Base-by-base conservation (phyloP, 345 rosid species). In the Bruguiera gymnorhiza region DNA sequence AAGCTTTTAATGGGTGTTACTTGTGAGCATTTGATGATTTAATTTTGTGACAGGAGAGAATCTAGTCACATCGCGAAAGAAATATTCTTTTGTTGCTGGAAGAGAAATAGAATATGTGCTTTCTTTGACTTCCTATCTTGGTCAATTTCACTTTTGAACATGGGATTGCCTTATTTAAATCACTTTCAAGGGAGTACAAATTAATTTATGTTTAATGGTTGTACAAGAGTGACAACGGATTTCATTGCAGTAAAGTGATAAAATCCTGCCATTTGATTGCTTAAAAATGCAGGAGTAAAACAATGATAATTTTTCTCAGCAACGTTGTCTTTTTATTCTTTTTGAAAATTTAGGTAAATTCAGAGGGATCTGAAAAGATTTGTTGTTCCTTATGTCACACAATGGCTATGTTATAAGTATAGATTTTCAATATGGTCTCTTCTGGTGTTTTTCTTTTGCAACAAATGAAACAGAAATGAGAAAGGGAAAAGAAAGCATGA, bases 391-490 rank as follows among this genome's bases (percentile, higher is more conserved):
- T 34, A 8, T 7, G 54, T 66, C 27, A 70, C 57, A 46, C 66
- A 63, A 30, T 68, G 30, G 30, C 58, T 66, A 4, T 39, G 3
- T 30, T 16, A 18, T 54, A 50, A 19, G 15, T 39, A 66, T 66
- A 29, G 62, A 62, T 56, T 66, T 60, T 66, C 73, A 62, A 66
- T 69, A 46, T 65, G 55, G 30, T 60, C 78, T 68, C 76, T 79
- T 69, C 74, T 70, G 80, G 63, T 63, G 66, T 85, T 83, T 43
- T 81, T 78, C 80, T 82, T 82, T 83, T 81, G 83, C 79, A 75
- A 67, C 76, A 68, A 81, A 75, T 78, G 85, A 63, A 80, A 84
- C 84, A 69, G 74, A 83, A 77, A 67, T 70, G 69, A 65, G 73
- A 74, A 77, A 68, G 57, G 74, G 77, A 62, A 79, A 81, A 74